Percentiles rank a stretch among this genome's conserved stretches.
Evolutionary conservation across 1,284 basidiomycete species (phyloP).

Genomic region (Fomitopsis schrenkii): DNA sequence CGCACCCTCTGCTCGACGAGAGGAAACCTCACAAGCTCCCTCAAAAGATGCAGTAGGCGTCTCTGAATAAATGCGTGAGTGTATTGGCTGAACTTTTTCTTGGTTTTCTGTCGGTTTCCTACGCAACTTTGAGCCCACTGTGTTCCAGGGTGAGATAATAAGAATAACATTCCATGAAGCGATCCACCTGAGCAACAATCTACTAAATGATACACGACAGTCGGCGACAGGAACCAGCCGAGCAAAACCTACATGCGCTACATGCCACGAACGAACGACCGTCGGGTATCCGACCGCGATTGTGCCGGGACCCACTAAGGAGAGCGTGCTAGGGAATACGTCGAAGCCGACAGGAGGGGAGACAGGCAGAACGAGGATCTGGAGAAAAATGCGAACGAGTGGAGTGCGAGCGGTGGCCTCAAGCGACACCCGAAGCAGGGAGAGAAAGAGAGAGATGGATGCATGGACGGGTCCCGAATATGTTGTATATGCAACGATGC

Average conservation of each 20-base stretch:
- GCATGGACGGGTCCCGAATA: conserved; percentile 2
- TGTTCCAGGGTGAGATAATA: conserved; percentile 9
- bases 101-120: too few relatives aligned
- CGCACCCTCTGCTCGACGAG: too few relatives aligned
- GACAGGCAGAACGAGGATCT: background rate
- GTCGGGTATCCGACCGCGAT: conserved; percentile 7
- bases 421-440: conserved; percentile 5
- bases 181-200: conserved; percentile 23
- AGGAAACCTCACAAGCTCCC: too few relatives aligned
- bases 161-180: conserved; percentile 24
- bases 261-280: conserved; percentile 7
- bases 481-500: conserved; percentile 17
- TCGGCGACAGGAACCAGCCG: conserved; percentile 13
- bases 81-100: background rate
- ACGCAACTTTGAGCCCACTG: background rate
- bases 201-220: conserved; percentile 26
- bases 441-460: background rate
- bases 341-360: background rate
- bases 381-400: conserved; percentile 4
- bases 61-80: too few relatives aligned
- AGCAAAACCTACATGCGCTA: conserved; percentile 9
- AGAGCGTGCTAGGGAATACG: conserved; percentile 2
- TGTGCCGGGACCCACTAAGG: conserved; percentile 3
- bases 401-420: conserved; percentile 4
- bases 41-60: too few relatives aligned